phyloP scores from a whole-genome alignment of 805 yeast genomes.

The Saccharomyces kudriavzevii region DNA sequence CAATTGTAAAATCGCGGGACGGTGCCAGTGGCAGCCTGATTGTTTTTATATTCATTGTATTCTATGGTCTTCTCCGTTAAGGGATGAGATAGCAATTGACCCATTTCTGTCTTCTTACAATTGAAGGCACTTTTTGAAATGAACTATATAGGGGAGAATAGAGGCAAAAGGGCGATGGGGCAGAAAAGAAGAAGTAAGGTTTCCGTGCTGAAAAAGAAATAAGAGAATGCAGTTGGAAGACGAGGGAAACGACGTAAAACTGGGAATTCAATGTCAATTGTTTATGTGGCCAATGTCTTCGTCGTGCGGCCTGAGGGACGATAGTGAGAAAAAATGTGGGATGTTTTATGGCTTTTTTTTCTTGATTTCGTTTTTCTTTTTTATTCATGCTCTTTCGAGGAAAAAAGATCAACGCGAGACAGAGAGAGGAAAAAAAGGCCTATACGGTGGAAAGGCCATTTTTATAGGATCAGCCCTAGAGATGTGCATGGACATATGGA shows the following conservation, averaged over 20 bases:
- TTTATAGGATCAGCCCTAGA: not conserved
- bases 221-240: not conserved
- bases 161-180: not conserved
- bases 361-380: not conserved
- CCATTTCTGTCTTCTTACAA: conserved; percentile 38
- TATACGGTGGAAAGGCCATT: not conserved
- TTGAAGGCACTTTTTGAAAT: not conserved
- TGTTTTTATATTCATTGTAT: conserved; percentile 28
- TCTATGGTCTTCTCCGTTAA: conserved; percentile 58
- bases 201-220: not conserved
- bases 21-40: not conserved
- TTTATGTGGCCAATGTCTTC: not conserved
- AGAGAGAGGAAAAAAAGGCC: not conserved
- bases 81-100: conserved; percentile 68
- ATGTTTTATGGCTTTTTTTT: not conserved
- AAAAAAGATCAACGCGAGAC: not conserved
- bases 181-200: not conserved
- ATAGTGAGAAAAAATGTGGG: not conserved
- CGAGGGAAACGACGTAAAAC: not conserved
- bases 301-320: not conserved
- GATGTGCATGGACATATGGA: not conserved
- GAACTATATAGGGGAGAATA: not conserved
- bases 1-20: conserved; percentile 43
- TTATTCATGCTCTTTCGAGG: not conserved
- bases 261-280: not conserved